These are phyloP conservation scores for Pleurotus platypus DNA, from an alignment of 768 basidiomycete genomes.

Conservation along the genomic window DNA sequence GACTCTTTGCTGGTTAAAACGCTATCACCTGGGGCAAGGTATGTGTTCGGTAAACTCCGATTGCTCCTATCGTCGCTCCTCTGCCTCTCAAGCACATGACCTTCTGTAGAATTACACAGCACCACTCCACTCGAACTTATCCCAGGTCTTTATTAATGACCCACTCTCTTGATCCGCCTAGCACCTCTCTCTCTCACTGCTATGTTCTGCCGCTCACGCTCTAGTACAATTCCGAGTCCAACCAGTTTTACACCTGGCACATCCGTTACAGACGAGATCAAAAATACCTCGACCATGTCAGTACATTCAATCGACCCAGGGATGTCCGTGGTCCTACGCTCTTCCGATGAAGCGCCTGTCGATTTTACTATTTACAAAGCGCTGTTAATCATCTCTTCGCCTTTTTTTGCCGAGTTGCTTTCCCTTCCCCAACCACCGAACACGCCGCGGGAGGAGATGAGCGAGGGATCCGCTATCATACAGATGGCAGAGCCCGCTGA, in stretches of 20 bases:
- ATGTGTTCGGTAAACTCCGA: no score
- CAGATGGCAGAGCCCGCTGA: conserved; percentile 43
- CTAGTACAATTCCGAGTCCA: neutral
- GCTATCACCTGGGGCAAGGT: no score
- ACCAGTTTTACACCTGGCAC: no score
- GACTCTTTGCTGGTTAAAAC: no score
- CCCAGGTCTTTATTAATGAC: neutral
- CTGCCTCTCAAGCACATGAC: no score
- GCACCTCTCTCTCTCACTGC: neutral
- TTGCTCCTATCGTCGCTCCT: no score
- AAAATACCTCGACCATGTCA: neutral
- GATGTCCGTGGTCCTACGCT: conserved; percentile 41
- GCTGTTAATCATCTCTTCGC: conserved; percentile 52
- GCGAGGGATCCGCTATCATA: conserved; percentile 37
- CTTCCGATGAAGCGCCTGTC: conserved; percentile 37
- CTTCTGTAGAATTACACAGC: no score
- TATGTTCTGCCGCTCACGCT: neutral
- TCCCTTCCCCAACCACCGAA: conserved; percentile 42
- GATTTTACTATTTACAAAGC: conserved; percentile 54
- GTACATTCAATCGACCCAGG: conserved; percentile 38
- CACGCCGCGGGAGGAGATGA: conserved; percentile 19
- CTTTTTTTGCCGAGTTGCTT: conserved; percentile 56
- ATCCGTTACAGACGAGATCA: no score
- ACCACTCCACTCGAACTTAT: no score
- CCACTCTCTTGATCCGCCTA: neutral